Percentiles rank a stretch among this genome's conserved stretches.
Evolutionary conservation across 2,329 filamentous ascomycete genomes (phyloP).

Genomic region (Kalmusia sp.): DNA sequence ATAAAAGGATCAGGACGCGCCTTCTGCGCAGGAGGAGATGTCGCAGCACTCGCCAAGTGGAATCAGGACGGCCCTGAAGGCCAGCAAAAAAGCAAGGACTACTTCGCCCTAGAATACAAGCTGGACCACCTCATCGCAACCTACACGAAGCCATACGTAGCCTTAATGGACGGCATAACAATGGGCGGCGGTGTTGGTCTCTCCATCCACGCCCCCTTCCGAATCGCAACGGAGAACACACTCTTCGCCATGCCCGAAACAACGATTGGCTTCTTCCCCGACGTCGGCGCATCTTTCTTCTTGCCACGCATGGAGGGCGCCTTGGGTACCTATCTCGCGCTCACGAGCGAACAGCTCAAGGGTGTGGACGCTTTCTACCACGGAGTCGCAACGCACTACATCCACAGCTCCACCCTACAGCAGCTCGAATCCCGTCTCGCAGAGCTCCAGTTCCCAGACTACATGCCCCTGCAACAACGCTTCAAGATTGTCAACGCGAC

Average conservation of each 20-base stretch:
- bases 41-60: slow-evolving; percentile 75
- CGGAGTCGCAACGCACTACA: slow-evolving; percentile 93
- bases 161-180: slow-evolving; percentile 96
- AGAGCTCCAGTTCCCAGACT: slow-evolving; percentile 87
- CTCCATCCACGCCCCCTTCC: slow-evolving; percentile 92
- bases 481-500: slow-evolving; percentile 80
- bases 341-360: slow-evolving; percentile 83
- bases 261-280: slow-evolving; percentile 97
- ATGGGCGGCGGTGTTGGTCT: slow-evolving; percentile 98
- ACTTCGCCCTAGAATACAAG: slow-evolving; percentile 95
- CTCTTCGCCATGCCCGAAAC: slow-evolving; percentile 99
- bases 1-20: slow-evolving; percentile 89
- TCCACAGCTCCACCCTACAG: slow-evolving; percentile 87
- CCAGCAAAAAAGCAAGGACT: slow-evolving; percentile 77
- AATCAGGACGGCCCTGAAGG: slow-evolving; percentile 74
- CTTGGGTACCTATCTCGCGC: slow-evolving; percentile 88
- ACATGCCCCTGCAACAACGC: slow-evolving; percentile 67
- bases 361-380: slow-evolving; percentile 89
- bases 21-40: slow-evolving; percentile 94
- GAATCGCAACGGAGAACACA: slow-evolving; percentile 94
- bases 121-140: slow-evolving; percentile 95
- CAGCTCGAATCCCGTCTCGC: slow-evolving; percentile 83
- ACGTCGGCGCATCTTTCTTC: slow-evolving; percentile 97
- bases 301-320: slow-evolving; percentile 86
- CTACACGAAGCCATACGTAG: slow-evolving; percentile 89